Evolutionary conservation across 1,284 basidiomycete genomes (phyloP).

Genomic region (Ceratobasidium sp.): DNA sequence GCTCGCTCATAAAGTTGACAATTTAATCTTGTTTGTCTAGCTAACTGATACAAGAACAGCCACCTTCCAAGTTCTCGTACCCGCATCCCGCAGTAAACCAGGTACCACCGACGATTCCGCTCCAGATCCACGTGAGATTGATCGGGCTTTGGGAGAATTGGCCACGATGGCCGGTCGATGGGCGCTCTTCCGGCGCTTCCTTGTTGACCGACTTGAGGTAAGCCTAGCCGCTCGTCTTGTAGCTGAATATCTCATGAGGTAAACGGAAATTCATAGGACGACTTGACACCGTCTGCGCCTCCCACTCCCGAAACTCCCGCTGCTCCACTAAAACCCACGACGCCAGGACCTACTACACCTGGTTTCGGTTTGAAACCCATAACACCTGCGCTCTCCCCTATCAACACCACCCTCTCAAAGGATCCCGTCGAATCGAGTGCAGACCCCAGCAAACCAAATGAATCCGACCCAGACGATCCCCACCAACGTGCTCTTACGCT

Average conservation of each 20-base stretch:
- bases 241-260: neutral
- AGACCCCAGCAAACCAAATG: neutral
- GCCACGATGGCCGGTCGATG: slow-evolving; percentile 91
- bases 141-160: slow-evolving; percentile 86
- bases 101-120: slow-evolving; percentile 66
- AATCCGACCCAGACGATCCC: slow-evolving; percentile 46
- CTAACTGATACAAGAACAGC: slow-evolving; percentile 61
- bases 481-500: slow-evolving; percentile 18
- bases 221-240: slow-evolving; percentile 39
- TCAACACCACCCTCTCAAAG: slow-evolving; percentile 5
- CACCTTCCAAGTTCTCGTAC: slow-evolving; percentile 56
- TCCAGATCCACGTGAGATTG: slow-evolving; percentile 89
- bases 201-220: slow-evolving; percentile 75
- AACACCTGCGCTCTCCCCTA: slow-evolving; percentile 14
- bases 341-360: slow-evolving; percentile 29
- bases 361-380: slow-evolving; percentile 19
- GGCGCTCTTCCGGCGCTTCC: slow-evolving; percentile 90
- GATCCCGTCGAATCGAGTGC: neutral
- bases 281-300: slow-evolving; percentile 17
- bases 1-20: too few relatives aligned
- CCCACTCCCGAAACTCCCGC: slow-evolving; percentile 3
- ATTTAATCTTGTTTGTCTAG: too few relatives aligned
- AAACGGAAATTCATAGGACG: neutral
- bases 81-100: slow-evolving; percentile 55
- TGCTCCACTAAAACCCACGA: slow-evolving; percentile 10